Evolutionary conservation across 2,329 filamentous ascomycete species (phyloP), one percentile per base, ranked within the genome.

Genomic region (Metarhizium robertsii): DNA sequence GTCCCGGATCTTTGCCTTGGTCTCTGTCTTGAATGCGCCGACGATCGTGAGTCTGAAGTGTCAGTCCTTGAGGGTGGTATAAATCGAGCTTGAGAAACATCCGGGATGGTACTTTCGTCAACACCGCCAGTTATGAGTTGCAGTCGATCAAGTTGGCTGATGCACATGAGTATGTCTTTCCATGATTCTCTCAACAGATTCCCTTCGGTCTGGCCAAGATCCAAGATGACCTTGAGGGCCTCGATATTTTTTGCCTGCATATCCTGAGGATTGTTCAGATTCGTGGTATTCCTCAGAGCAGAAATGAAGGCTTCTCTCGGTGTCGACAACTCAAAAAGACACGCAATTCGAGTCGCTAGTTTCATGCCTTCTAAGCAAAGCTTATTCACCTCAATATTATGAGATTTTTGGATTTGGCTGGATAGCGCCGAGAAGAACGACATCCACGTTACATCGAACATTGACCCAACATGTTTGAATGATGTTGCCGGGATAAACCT

Each of bases 361-460:
- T 92, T 95, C 79, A 97, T 90, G 3, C 94, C 94, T 66, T 99
- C 92, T 65, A 99, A 87, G 65, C 94, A 99, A 6, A 96, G 73
- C 66, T 86, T 90, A 69, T 96, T 92, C 16, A 94, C 89, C 61
- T 96, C 91, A 4, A 96, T 77, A 65, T 96, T 96, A 62, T 95
- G 89, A 0, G 90, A 88, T 66, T 96, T 92, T 64, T 97, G 94
- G 68, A 94, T 92, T 62, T 95, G 89, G 52, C 89, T 92, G 1
- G 92, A 96, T 30, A 99, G 79, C 0, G 92, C 92, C 5, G 92
- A 97, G 65, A 99, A 87, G 70, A 96, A 95, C 10, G 92, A 96
- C 92, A 97, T 99, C 94, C 94, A 99, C 0, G 91, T 95, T 29
- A 96, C 91, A 64, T 96, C 92, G 66, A 99, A 97, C 94, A 99